Conservation (phyloP, 768 basidiomycete genomes). For the Auriscalpium orientale region DNA sequence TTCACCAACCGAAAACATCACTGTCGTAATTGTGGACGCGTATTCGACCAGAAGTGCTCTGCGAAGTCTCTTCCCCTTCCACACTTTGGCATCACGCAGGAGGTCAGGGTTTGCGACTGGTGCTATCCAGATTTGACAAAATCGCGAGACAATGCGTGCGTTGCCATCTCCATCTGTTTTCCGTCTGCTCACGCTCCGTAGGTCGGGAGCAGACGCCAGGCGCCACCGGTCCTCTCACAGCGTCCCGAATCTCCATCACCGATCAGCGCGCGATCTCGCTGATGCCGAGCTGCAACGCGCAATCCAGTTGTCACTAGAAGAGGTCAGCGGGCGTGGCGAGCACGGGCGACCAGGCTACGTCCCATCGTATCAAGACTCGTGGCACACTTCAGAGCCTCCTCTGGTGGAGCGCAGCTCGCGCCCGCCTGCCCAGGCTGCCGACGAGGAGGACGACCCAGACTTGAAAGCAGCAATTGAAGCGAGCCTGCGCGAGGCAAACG, state of each 20-base stretch:
- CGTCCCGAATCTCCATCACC: constrained; percentile 45
- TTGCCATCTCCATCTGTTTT: constrained; percentile 3
- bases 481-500: constrained; percentile 76
- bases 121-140: constrained; percentile 75
- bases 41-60: constrained; percentile 92
- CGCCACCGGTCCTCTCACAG: constrained; percentile 49
- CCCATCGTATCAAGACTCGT: constrained; percentile 50
- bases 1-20: constrained; percentile 98
- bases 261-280: constrained; percentile 50
- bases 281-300: constrained; percentile 92
- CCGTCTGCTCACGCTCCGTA: constrained; percentile 15
- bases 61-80: constrained; percentile 79
- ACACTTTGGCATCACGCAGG: constrained; percentile 87
- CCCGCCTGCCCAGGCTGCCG: constrained; percentile 31
- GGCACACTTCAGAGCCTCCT: constrained; percentile 66
- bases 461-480: constrained; percentile 93
- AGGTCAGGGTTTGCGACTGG: constrained; percentile 89
- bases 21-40: constrained; percentile 94
- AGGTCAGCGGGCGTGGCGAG: constrained; percentile 45
- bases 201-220: constrained; percentile 25
- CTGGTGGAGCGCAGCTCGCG: constrained; percentile 32
- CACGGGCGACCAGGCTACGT: constrained; percentile 55
- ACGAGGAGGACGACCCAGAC: constrained; percentile 83
- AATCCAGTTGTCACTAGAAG: constrained; percentile 84
- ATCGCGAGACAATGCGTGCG: constrained; percentile 53